Percentiles rank a stretch among this genome's conserved stretches.
phyloP scores from a whole-genome alignment of 306 rosid species.

The Quercus robur region DNA sequence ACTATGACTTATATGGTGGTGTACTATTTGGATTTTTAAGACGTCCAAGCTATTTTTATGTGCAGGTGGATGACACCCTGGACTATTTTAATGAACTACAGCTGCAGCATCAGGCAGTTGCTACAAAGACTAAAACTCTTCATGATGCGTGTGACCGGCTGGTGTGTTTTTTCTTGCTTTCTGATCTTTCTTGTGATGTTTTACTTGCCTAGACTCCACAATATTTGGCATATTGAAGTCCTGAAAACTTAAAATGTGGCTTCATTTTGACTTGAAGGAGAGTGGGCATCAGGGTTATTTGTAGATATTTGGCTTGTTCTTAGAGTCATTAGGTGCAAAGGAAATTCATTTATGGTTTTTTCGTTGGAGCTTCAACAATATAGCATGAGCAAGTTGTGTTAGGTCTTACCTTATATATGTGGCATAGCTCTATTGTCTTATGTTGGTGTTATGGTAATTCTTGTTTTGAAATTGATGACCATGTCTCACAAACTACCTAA shows the following conservation, averaged over 20 bases:
- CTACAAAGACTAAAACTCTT: conserved; percentile 94
- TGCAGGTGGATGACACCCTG: conserved; percentile 89
- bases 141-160: conserved; percentile 95
- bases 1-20: conserved; percentile 2
- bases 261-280: background rate
- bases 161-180: conserved; percentile 46
- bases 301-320: conserved; percentile 3
- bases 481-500: background rate
- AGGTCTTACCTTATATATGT: background rate
- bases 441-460: conserved; percentile 7
- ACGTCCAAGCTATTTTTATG: background rate
- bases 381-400: background rate
- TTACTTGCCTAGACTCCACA: background rate
- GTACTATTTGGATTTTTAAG: conserved; percentile 11
- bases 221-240: background rate
- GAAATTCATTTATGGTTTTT: background rate
- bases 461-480: background rate
- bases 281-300: background rate
- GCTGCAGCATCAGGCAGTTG: conserved; percentile 92
- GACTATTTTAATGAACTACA: conserved; percentile 81
- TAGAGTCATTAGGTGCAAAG: background rate
- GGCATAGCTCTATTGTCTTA: background rate
- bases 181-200: background rate
- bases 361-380: background rate
- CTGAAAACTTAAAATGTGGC: background rate